Evolutionary conservation across 2,329 filamentous ascomycete genomes (phyloP), one percentile per base, ranked within the genome.

Genomic region (Achaetomium macrosporum): DNA sequence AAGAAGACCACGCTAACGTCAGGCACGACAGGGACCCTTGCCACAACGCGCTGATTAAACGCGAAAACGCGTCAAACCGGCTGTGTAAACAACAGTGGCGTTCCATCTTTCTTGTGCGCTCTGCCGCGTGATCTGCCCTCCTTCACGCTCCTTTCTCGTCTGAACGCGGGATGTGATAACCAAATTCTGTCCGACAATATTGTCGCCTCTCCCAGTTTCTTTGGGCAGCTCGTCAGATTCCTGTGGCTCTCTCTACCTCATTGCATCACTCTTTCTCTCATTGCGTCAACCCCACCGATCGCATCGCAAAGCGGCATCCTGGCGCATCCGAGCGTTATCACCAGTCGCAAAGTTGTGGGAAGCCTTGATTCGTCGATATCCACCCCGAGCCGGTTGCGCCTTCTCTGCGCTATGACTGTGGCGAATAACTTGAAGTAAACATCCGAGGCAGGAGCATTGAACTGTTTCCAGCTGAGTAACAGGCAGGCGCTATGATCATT

Each of bases 31-130:
- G n/a, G 59, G 56, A 36, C 39, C 55, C 59, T 42, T 57, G 57
- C 45, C 56, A 43, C 42, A 47, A 52, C 59, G 57, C 56, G 60
- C 52, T 51, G 48, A 47, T 48, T 49, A 45, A 55, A 61, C 60
- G 59, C 60, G 59, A 56, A 56, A 58, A 59, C 59, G 55, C 59
- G 59, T 52, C 47, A 43, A 54, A 51, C 42, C 42, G 15, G 47
- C 37, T 54, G 54, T 49, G 57, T 61, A 61, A 62, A 62, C 60
- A 62, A 59, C n/a, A 37, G 45, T 41, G 29, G 30, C 49, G 43
- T 53, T 49, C 54, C 56, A 55, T 53, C 53, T 58, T 59, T 55
- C 47, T 56, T 48, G 53, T 50, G 52, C 37, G 51, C 49, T 47
- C 43, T 35, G 51, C 56, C 56, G 48, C 51, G 49, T 55, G 43